Conservation (phyloP, 129 eudicot species). For the Rutidosis leptorrhynchoides region DNA sequence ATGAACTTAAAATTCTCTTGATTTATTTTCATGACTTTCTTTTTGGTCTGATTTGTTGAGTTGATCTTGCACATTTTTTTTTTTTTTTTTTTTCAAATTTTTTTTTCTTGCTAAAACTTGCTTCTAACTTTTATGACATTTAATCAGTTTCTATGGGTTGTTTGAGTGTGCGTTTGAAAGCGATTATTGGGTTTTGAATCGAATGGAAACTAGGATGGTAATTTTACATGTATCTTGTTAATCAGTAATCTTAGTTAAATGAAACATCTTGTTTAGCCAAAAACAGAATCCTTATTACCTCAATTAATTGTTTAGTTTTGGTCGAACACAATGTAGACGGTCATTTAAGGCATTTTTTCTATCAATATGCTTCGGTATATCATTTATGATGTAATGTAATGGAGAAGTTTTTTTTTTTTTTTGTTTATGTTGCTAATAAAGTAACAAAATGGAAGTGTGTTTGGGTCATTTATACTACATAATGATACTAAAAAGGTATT, state of each 20-base stretch:
- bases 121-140: conserved; percentile 2
- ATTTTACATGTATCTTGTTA: conserved; percentile 1
- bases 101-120: conserved; percentile 10
- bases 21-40: not conserved
- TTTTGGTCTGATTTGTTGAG: conserved; percentile 6
- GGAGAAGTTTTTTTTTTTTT: not conserved
- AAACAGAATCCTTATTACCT: not conserved
- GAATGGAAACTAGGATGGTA: not conserved
- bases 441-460: not conserved
- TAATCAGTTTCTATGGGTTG: not conserved
- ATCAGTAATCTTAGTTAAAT: not conserved
- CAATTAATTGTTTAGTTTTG: not conserved
- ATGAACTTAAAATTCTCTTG: conserved; percentile 2
- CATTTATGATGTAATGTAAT: not conserved
- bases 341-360: conserved; percentile 1
- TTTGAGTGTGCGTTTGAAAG: not conserved
- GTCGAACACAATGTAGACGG: not conserved
- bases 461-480: not conserved
- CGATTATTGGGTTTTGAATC: not conserved
- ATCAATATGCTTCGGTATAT: conserved; percentile 1
- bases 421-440: not conserved
- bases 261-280: not conserved
- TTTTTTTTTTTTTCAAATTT: no score
- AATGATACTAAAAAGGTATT: not conserved
- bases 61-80: not conserved